Evolutionary conservation across 108 stramenopile species (phyloP), one percentile per base, ranked within the genome.

Genomic region (Cyclostephanos tholiformis): DNA sequence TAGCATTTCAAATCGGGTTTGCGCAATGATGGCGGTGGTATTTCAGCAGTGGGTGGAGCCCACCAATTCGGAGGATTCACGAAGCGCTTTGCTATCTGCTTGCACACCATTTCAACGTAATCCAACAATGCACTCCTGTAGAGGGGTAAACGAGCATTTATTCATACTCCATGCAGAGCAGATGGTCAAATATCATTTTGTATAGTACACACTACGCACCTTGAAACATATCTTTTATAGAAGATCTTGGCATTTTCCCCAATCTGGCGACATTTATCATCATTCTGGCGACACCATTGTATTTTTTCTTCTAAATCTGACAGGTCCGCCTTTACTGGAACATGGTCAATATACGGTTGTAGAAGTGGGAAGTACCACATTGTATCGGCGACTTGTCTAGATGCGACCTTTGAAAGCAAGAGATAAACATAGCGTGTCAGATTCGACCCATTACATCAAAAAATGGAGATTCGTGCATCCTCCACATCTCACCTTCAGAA

Each of bases 361-460:
- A 99, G 87, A 36, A 99, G 83, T 30, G 97, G 97, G 71, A 98
- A 99, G 81, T 97, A 99, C 99, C 99, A 99, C 97, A 99, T 99
- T 58, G 87, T 84, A 84, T 98, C 98, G 11, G 99, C 99, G 32
- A 97, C 93, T 77, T 91, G 90, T 26, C 88, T 75, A 0, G 91
- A 89, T 66, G 76, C 90, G 46, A 99, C 99, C 75, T 76, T 3
- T 20, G 32, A 26, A 27, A 22, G 35, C 2, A 66, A 29, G 35
- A 7, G 25, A 38, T 5, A 35, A 32, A 35, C 19, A 62, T 63
- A 59, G 39, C 7, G 19, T 7, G 39, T 39, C 39, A 10, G 26
- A 43, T n/a, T 41, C 4, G 4, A 49, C 10, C 44, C 25, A 0
- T 1, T 11, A n/a, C 32, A 20, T 39, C n/a, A 36, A 19, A n/a